Conservation (phyloP, 345 rosid genomes). For the Rubroshorea leprosula region DNA sequence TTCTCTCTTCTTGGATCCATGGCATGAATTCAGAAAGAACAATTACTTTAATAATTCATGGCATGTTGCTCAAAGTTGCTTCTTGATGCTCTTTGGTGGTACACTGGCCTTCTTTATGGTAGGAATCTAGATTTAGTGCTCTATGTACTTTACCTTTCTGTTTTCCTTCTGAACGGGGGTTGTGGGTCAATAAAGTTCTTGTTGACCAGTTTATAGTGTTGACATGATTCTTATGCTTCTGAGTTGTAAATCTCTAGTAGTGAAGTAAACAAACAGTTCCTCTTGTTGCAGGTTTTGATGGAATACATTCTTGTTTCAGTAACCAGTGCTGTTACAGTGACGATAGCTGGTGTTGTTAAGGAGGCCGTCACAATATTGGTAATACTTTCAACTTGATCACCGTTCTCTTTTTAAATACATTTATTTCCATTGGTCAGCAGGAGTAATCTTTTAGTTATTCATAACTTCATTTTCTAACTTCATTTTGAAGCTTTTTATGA, state of each 20-base stretch:
- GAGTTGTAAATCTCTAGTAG: not conserved
- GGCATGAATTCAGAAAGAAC: slow-evolving; percentile 67
- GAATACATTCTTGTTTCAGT: slow-evolving; percentile 92
- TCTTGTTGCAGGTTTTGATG: slow-evolving; percentile 70
- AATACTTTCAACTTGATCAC: slow-evolving; percentile 12
- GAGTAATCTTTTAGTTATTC: too few relatives aligned
- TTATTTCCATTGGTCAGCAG: not conserved
- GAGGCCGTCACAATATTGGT: slow-evolving; percentile 98
- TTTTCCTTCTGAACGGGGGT: not conserved
- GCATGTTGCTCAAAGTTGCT: slow-evolving; percentile 76
- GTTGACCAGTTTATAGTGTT: not conserved
- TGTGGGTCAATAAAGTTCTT: not conserved
- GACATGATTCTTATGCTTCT: too few relatives aligned
- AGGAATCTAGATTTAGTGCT: slow-evolving; percentile 17
- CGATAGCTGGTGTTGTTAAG: slow-evolving; percentile 97
- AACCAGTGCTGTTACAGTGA: slow-evolving; percentile 98
- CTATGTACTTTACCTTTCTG: not conserved
- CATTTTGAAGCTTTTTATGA: too few relatives aligned
- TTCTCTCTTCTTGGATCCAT: slow-evolving; percentile 88
- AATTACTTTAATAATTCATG: slow-evolving; percentile 74
- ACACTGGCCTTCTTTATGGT: slow-evolving; percentile 94
- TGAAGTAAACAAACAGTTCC: too few relatives aligned
- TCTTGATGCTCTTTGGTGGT: slow-evolving; percentile 95
- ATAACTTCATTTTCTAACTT: too few relatives aligned
- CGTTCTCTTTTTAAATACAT: not conserved